Evolutionary conservation across 768 basidiomycete genomes (phyloP), one percentile per base, ranked within the genome.

Genomic region (Kwoniella dendrophila): DNA sequence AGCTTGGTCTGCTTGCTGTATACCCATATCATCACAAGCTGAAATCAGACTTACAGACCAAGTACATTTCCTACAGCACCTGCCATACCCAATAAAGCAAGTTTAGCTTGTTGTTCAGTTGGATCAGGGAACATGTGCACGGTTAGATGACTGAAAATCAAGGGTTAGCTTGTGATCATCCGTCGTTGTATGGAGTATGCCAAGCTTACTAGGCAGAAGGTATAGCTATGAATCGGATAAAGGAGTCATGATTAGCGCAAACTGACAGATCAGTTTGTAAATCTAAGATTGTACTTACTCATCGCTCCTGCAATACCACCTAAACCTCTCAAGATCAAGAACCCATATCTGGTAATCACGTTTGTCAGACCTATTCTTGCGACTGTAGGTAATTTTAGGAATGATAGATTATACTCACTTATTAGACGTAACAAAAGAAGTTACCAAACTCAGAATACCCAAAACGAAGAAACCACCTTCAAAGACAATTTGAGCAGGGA

Each of bases 291-390:
- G 34, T 22, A 54, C 67, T 61, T 34, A 68, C 64, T 83, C 78
- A 85, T 73, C 1, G 84, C 80, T 20, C 83, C 84, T 12, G 80
- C 83, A 80, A 78, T 64, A 20, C 86, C 85, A 65, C 79, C 82
- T 8, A 86, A 50, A 2, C 83, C 85, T 66, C 86, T 80, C 0
- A 87, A 70, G 41, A 85, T 78, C 36, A 86, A 79, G 44, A 87
- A 76, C 0, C 77, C 79, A 53, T 85, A 81, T 66, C 56, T 57
- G 29, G 8, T 5, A 26, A 2, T 10, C n/a, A n/a, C n/a, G 2
- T 1, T 32, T 14, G 3, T 53, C n/a, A 44, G n/a, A n/a, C n/a
- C 41, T 38, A 18, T 8, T 8, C 36, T 38, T 18, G 18, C 8
- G 8, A 38, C 36, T 44, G n/a, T 44, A 44, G 12, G n/a, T 44